Evolutionary conservation across 805 yeast species (phyloP), one percentile per base, ranked within the genome.

Genomic region (Zygoascus tannicola): DNA sequence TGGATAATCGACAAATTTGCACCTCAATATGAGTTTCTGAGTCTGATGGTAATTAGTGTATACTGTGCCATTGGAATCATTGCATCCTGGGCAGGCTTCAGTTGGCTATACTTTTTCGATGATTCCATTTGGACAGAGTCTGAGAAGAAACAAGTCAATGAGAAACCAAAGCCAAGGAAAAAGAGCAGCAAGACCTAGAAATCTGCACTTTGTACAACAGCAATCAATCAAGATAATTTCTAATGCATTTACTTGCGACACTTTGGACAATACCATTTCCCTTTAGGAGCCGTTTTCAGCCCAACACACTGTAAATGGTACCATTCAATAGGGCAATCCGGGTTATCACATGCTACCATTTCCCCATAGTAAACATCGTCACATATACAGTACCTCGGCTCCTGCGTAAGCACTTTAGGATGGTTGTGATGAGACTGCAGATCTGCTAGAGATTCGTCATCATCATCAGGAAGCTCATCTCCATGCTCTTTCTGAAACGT

Each of bases 281-380:
- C 83, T 19, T 41, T 41, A 1, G 97, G 97, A 2, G 85, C 74
- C 37, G 79, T 77, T 42, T 76, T 77, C 54, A 86, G 69, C 0
- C 90, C 92, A 32, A 85, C 82, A 63, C 97, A 88, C 10, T 85
- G 86, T 51, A 85, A 68, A 67, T 88, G 97, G 65, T 84, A 88
- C 97, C 97, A 88, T 63, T 88, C 96, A 44, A 81, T 71, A 56
- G 75, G 67, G 63, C 97, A 88, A 32, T 75, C 71, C 2, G 70
- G 70, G 53, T 85, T 77, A 59, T 88, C 97, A 62, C 97, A 90
- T 0, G 90, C 95, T 49, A 90, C 74, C 97, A 90, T 90, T 42
- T 75, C 76, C 1, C 97, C 97, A 44, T 56, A 63, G 4, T 76
- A 68, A 1, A 63, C 65, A 3, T 64, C 61, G 4, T 66, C 58